Conservation (phyloP, 2,329 filamentous ascomycete genomes). For the Hypoxylon sp. region DNA sequence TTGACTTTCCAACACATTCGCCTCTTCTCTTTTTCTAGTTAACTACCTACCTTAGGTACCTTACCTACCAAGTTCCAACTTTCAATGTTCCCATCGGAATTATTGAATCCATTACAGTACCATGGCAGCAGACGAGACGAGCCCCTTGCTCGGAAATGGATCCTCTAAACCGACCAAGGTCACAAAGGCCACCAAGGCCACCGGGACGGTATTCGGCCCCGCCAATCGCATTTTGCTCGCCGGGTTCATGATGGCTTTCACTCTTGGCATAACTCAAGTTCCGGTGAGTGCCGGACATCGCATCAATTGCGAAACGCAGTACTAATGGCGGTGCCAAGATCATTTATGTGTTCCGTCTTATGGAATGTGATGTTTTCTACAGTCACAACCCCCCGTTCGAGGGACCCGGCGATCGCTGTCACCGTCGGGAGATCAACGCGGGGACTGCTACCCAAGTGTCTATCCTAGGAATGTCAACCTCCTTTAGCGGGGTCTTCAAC, state of each 20-base stretch:
- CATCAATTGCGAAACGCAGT: background rate
- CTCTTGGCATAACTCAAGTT: conserved; percentile 54
- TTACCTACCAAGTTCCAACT: background rate
- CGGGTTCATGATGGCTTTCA: conserved; percentile 53
- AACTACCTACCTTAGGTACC: background rate
- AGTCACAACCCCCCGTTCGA: conserved; percentile 66
- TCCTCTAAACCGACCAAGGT: conserved; percentile 24
- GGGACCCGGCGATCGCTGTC: conserved; percentile 69
- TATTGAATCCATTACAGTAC: background rate
- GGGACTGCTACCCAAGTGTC: conserved; percentile 74
- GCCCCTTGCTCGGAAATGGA: conserved; percentile 28
- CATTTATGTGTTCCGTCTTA: conserved; percentile 77
- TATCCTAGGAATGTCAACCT: conserved; percentile 77
- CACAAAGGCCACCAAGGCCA: conserved; percentile 33
- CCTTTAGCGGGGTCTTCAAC: conserved; percentile 74
- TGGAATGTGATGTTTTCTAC: conserved; percentile 81
- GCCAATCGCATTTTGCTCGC: conserved; percentile 53
- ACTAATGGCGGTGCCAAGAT: conserved; percentile 53
- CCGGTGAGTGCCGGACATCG: conserved; percentile 46
- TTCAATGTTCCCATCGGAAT: background rate
- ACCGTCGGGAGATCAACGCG: conserved; percentile 73
- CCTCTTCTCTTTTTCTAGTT: background rate
- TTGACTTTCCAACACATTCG: background rate
- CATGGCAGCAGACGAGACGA: conserved; percentile 49
- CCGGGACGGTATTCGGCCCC: conserved; percentile 45